Conservation (phyloP, 768 basidiomycete genomes). For the Multifurca ochricompacta region DNA sequence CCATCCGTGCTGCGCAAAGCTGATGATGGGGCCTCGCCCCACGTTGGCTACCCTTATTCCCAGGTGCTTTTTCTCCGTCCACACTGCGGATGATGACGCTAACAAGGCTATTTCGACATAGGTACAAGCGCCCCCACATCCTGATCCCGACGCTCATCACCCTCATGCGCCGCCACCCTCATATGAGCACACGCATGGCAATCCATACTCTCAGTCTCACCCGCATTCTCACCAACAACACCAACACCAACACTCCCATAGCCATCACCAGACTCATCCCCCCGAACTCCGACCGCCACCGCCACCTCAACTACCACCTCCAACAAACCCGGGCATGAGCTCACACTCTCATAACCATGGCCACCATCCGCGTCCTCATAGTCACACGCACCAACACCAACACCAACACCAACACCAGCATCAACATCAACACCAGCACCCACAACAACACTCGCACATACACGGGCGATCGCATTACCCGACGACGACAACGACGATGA, state of each 20-base stretch:
- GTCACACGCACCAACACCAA: slow-evolving; percentile 23
- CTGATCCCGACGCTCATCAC: slow-evolving; percentile 7
- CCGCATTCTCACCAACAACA: slow-evolving; percentile 1
- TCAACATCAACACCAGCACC: slow-evolving; percentile 22
- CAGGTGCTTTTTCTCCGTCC: neutral
- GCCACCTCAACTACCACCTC: neutral
- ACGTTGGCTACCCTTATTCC: slow-evolving; percentile 4
- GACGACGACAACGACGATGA: too few relatives aligned
- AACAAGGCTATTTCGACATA: neutral
- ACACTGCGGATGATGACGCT: neutral
- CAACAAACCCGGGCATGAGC: slow-evolving; percentile 7
- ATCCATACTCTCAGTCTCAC: slow-evolving; percentile 9
- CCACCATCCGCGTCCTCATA: slow-evolving; percentile 22
- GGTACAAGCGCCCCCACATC: neutral
- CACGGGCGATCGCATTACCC: slow-evolving; percentile 12
- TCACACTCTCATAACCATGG: slow-evolving; percentile 21
- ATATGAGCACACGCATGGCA: slow-evolving; percentile 10
- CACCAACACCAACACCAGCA: slow-evolving; percentile 21
- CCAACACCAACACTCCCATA: slow-evolving; percentile 7
- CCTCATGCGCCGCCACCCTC: slow-evolving; percentile 11
- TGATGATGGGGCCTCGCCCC: slow-evolving; percentile 11
- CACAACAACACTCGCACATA: slow-evolving; percentile 22
- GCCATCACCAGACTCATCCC: slow-evolving; percentile 6
- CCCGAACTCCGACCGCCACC: slow-evolving; percentile 3
- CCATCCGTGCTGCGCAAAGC: slow-evolving; percentile 12